Evolutionary conservation across 148 eudicot genomes (phyloP).

Genomic region (Cornus controversa): DNA sequence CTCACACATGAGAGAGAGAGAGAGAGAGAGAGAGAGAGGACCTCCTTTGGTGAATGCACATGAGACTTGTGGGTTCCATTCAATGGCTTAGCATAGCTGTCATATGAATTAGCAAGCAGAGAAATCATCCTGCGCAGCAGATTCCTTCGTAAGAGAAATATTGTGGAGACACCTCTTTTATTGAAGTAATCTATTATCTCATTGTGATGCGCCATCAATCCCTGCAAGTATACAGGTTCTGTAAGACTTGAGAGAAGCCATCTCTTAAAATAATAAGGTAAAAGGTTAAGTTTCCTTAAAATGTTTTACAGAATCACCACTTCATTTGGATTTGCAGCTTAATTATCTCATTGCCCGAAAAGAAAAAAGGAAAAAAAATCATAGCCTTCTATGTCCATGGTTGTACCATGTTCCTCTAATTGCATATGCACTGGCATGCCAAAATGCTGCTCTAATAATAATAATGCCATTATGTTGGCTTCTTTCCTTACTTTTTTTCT

Average conservation of each 20-base stretch:
- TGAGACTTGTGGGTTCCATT: conserved; percentile 85
- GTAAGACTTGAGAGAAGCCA: not conserved
- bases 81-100: conserved; percentile 48
- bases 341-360: no score
- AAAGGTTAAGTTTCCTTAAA: not conserved
- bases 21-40: conserved; percentile 20
- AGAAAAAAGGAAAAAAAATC: not conserved
- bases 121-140: conserved; percentile 64
- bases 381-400: not conserved
- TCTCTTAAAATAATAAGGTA: not conserved
- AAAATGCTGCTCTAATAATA: not conserved
- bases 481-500: no score
- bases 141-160: conserved; percentile 68
- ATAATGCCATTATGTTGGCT: not conserved
- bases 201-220: conserved; percentile 48
- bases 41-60: conserved; percentile 66
- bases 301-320: no score
- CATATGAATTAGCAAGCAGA: conserved; percentile 54
- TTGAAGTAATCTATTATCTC: conserved; percentile 57
- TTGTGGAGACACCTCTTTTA: conserved; percentile 49
- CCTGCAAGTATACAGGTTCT: conserved; percentile 28
- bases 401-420: no score
- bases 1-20: not conserved
- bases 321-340: no score
- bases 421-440: not conserved